These are phyloP conservation scores for Entophlyctis luteolus DNA, from an alignment of 192 early-diverging fungal genomes.

Conservation along the genomic window DNA sequence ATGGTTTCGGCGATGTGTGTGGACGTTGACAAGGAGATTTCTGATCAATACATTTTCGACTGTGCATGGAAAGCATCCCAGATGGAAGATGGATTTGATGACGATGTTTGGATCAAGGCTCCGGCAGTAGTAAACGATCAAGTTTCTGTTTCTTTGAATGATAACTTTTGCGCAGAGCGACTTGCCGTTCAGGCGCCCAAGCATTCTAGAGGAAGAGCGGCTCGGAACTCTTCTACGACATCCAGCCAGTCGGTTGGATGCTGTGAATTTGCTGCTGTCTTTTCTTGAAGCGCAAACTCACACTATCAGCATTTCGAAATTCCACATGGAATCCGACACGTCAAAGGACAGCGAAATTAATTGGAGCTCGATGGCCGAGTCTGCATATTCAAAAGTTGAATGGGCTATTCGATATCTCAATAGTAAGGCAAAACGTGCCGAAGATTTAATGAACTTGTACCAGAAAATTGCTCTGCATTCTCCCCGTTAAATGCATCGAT, in stretches of 20 bases:
- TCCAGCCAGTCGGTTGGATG: neutral
- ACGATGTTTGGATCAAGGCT: neutral
- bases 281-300: neutral
- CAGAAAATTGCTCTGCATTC: neutral
- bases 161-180: neutral
- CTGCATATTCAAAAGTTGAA: slow-evolving; percentile 15
- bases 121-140: neutral
- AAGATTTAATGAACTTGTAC: neutral
- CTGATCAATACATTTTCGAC: slow-evolving; percentile 8
- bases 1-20: neutral
- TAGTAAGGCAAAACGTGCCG: neutral
- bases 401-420: slow-evolving; percentile 16
- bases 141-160: neutral
- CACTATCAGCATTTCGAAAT: neutral
- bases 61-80: neutral
- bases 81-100: neutral
- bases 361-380: neutral
- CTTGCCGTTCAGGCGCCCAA: neutral
- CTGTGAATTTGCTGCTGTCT: neutral
- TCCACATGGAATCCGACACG: neutral
- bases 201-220: slow-evolving; percentile 2
- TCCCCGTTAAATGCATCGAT: neutral
- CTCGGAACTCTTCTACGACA: neutral
- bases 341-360: neutral
- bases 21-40: neutral